A percentile compares a stretch with the other conserved stretches of the same genome.
Conservation (phyloP, 192 early-diverging fungal species). For the Coemansia javaensis region DNA sequence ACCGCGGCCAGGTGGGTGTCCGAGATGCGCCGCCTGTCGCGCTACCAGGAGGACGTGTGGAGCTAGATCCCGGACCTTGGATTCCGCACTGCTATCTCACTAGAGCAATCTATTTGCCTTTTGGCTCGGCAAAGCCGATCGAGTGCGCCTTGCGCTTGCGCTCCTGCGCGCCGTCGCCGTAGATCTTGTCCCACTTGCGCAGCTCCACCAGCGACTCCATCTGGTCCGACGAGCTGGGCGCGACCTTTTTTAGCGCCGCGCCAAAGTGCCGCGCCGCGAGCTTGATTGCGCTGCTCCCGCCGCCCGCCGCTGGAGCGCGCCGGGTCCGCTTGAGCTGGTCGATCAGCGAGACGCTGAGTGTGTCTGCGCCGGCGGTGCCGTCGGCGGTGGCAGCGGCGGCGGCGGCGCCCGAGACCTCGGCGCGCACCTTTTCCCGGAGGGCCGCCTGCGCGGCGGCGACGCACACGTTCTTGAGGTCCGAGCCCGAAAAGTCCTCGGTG, state of each 20-base stretch:
- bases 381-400: constrained; percentile 4
- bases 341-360: constrained; percentile 31
- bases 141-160: constrained; percentile 30
- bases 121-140: constrained; percentile 42
- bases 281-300: constrained; percentile 8
- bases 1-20: constrained; percentile 77
- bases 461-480: constrained; percentile 92
- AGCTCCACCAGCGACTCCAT: constrained; percentile 85
- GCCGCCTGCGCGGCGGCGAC: constrained; percentile 74
- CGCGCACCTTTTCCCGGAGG: constrained; percentile 58
- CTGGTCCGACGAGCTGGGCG: constrained; percentile 84
- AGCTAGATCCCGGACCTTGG: constrained; percentile 28
- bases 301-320: constrained; percentile 11
- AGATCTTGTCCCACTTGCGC: constrained; percentile 84
- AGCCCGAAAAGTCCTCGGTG: constrained; percentile 83
- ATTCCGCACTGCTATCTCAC: too few relatives aligned
- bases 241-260: constrained; percentile 73
- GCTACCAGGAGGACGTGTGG: constrained; percentile 97
- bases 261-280: constrained; percentile 67
- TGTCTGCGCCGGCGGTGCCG: too few relatives aligned
- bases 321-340: constrained; percentile 34
- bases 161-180: constrained; percentile 71
- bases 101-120: too few relatives aligned
- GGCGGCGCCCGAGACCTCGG: constrained; percentile 23
- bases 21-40: constrained; percentile 69